phyloP scores from a whole-genome alignment of 2,329 filamentous ascomycete species.

The Alternaria sp. region DNA sequence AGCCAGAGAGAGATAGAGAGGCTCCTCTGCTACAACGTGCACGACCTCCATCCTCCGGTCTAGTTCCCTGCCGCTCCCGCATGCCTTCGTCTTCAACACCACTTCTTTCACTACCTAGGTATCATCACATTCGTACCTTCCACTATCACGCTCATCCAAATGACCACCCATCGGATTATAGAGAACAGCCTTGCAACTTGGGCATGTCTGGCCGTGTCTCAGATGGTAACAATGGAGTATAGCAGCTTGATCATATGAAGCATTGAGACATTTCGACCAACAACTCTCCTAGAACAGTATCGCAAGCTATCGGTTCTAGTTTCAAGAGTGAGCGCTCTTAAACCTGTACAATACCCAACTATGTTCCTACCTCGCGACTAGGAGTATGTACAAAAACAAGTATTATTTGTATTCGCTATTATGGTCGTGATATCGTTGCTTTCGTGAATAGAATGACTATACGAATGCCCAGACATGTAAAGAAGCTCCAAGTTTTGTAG shows the following conservation, averaged over 20 bases:
- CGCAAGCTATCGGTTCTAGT: neutral
- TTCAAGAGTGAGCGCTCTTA: neutral
- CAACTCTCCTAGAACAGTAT: neutral
- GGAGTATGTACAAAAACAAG: neutral
- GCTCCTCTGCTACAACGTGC: neutral
- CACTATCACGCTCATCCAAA: neutral
- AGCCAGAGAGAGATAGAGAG: neutral
- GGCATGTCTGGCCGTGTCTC: neutral
- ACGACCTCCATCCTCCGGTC: neutral
- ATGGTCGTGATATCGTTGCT: constrained; percentile 1
- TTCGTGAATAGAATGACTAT: constrained; percentile 2
- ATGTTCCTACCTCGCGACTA: neutral
- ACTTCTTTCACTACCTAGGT: neutral
- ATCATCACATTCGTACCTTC: neutral
- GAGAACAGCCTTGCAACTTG: constrained; percentile 3
- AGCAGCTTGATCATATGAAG: neutral
- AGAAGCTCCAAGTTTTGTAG: neutral
- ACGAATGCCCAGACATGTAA: constrained; percentile 4
- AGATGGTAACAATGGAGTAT: neutral
- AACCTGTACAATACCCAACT: neutral
- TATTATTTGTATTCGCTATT: constrained; percentile 4
- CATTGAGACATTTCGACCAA: neutral
- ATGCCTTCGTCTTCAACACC: neutral
- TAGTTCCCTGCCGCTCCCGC: neutral
- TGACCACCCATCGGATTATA: neutral